Evolutionary conservation across 768 basidiomycete species (phyloP).

Genomic region (Lactarius evosmus): DNA sequence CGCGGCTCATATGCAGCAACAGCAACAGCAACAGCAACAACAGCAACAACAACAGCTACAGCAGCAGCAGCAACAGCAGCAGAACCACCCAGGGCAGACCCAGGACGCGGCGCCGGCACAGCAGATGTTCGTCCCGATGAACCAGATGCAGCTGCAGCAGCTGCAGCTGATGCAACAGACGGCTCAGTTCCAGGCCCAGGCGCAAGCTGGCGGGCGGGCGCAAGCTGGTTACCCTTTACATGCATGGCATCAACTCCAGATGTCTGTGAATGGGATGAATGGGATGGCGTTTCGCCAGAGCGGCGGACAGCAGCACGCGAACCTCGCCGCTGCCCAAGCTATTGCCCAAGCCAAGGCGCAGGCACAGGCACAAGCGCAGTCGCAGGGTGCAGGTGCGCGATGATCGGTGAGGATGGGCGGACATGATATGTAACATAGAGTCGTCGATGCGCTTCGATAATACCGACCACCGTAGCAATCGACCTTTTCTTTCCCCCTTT

Average conservation of each 20-base stretch:
- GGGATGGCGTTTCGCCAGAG: constrained; percentile 10
- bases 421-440: neutral
- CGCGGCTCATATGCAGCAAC: constrained; percentile 11
- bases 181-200: constrained; percentile 17
- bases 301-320: constrained; percentile 3
- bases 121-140: constrained; percentile 29
- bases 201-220: constrained; percentile 26
- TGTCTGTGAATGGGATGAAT: neutral
- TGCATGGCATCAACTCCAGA: neutral
- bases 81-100: constrained; percentile 25
- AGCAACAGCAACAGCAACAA: constrained; percentile 23
- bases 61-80: constrained; percentile 29
- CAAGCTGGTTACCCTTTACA: neutral
- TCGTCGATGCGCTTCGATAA: neutral
- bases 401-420: neutral
- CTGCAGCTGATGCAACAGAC: constrained; percentile 25
- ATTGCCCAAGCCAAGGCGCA: constrained; percentile 14
- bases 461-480: neutral
- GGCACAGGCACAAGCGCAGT: constrained; percentile 20
- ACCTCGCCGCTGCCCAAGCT: neutral
- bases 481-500: neutral
- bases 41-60: constrained; percentile 29
- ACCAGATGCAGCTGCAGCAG: constrained; percentile 21
- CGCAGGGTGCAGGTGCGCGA: constrained; percentile 22
- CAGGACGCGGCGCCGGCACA: constrained; percentile 29